Base-by-base conservation (phyloP, 805 yeast genomes). In the Wickerhamomyces xylosicus region DNA sequence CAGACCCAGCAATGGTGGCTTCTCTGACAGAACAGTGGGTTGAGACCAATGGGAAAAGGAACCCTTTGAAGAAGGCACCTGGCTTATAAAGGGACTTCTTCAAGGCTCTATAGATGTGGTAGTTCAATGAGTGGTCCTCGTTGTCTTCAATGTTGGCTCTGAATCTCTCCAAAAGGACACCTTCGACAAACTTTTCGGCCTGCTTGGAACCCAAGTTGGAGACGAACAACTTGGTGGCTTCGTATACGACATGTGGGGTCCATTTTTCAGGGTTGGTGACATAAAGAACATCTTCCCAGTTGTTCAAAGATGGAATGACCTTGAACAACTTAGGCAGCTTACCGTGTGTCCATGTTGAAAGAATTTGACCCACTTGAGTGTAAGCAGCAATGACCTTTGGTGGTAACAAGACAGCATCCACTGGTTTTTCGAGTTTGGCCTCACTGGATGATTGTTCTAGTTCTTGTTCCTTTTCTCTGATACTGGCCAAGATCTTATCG, bases 341-440 rank as follows among this genome's bases (percentile, higher is more conserved):
- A 37, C 98, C 99, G 53, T 92, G 95, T 31, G 89, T 82, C 76
- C 94, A 92, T 4, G 94, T 77, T 17, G 86, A 72, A 43, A 92
- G 67, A 38, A 90, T 79, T 48, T 78, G 79, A 8, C 97, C 97
- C 35, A 92, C 90, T 55, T 85, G 85, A 36, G 85, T 80, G 58
- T 90, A 92, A 1, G 96, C 97, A 47, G 84, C 87, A 52, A 92
- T 87, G 40, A 92, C 97, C 58, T 92, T 89, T 41, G 96, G 96
- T 6, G 99, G 98, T 42, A 92, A 69, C 49, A 83, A 70, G 4
- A 90, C 96, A 38, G 80, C 85, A 50, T 85, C 90, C 17, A 57
- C 64, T 14, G 70, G 75, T 58, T 64, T 68, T 49, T 57, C 59
- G 19, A 42, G 37, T 37, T 58, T 61, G 41, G 52, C 52, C 41